These are phyloP conservation scores for Pleodorina starrii DNA, from an alignment of 139 green algal species.

Conservation along the genomic window DNA sequence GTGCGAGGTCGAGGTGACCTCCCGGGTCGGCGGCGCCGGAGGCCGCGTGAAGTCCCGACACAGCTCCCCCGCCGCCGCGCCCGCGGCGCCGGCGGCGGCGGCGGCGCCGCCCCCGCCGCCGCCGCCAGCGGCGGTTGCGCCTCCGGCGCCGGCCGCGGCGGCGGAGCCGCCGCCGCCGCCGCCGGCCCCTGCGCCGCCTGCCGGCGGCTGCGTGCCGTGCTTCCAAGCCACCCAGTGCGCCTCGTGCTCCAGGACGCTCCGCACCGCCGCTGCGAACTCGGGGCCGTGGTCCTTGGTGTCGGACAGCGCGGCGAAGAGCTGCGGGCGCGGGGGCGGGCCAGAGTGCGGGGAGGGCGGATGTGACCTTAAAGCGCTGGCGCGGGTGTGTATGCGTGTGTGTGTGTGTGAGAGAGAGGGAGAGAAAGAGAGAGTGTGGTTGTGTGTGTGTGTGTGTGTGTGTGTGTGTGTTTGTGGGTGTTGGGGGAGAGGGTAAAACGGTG, in stretches of 20 bases:
- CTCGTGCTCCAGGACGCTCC: slow-evolving; percentile 51
- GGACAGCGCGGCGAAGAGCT: slow-evolving; percentile 47
- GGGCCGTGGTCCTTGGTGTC: slow-evolving; percentile 44
- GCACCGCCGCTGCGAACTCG: slow-evolving; percentile 49
- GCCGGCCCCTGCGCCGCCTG: background rate
- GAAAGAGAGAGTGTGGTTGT: too few species aligned
- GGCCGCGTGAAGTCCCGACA: slow-evolving; percentile 37
- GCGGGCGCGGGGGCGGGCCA: background rate
- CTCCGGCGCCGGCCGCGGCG: background rate
- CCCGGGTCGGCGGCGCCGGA: background rate
- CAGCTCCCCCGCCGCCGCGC: background rate
- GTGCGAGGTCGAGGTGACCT: background rate
- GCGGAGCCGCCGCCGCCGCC: too few species aligned
- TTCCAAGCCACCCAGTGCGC: slow-evolving; percentile 53
- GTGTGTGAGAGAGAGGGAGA: too few species aligned
- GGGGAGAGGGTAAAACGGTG: too few species aligned
- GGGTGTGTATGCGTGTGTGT: too few species aligned
- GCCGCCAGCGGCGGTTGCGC: background rate
- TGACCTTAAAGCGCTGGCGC: too few species aligned
- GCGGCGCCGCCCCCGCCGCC: background rate
- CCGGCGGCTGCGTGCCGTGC: slow-evolving; percentile 33
- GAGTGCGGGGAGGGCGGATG: too few species aligned
- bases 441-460: too few species aligned
- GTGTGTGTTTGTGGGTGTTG: too few species aligned
- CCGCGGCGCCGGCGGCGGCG: too few species aligned